Evolutionary conservation across 2,329 filamentous ascomycete genomes (phyloP), one percentile per base, ranked within the genome.

Genomic region (Colletotrichum musae): DNA sequence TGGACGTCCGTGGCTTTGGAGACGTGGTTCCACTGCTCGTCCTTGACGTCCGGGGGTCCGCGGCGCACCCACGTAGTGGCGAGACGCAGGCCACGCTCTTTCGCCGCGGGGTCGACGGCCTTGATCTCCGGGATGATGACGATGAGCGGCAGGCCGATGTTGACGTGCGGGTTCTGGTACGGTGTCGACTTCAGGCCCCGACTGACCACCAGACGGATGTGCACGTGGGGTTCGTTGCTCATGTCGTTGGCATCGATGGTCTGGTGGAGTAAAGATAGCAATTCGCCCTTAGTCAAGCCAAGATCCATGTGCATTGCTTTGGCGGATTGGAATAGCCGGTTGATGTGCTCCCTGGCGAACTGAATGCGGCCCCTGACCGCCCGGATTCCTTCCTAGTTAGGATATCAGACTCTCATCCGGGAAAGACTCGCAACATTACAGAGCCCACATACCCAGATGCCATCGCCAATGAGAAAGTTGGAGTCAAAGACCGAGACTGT

Each of bases 1-100:
- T 77, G 75, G 9, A 77, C 75, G 43, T 77, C 76, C 0, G 75
- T 77, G n/a, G 75, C 75, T 43, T 77, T 77, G 51, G 74, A 76
- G 45, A 77, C 75, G 70, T 77, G 76, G 47, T 77, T 77, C 76
- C 75, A 77, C 64, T 75, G 74, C 70, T 77, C 75, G 56, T 77
- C 76, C 56, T 77, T 77, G 58, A 77, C 75, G 52, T 77, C 76
- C 1, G 76, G 76, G 7, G 76, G 74, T 2, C 76, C 76, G 3
- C 76, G 74, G 2, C 76, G 75, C 28, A 77, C 74, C 73, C 73
- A 75, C 3, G 75, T 75, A 16, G 75, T 77, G 18, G 53, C 74
- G 6, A 77, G 73, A 9, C 74, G 67, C 5, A 77, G 65, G 10
- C 75, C 75, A 16, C 72, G 70, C 28, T 66, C 58, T 47, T 74